A percentile compares a stretch with the other conserved stretches of the same genome.
phyloP scores from a whole-genome alignment of 495 filamentous ascomycete genomes.

The Hamigera avellanea region DNA sequence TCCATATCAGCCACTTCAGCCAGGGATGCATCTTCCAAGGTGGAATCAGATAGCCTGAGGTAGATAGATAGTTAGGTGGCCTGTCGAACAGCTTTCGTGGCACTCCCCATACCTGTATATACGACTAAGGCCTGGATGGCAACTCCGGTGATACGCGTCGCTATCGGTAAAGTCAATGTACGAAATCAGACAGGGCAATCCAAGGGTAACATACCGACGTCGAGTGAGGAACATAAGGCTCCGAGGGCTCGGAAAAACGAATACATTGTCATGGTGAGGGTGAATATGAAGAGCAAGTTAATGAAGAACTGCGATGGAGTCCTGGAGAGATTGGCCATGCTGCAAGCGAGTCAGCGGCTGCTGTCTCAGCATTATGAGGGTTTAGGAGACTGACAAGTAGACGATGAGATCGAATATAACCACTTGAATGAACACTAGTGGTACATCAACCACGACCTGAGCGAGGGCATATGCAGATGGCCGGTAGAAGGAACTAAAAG shows the following conservation, averaged over 20 bases:
- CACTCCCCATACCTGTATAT: slow-evolving; percentile 43
- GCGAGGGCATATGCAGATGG: slow-evolving; percentile 71
- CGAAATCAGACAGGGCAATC: neutral
- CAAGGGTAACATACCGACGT: slow-evolving; percentile 29
- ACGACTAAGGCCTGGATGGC: slow-evolving; percentile 54
- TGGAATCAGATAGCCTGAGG: slow-evolving; percentile 60
- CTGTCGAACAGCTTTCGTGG: neutral
- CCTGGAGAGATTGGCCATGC: slow-evolving; percentile 47
- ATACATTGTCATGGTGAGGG: slow-evolving; percentile 63
- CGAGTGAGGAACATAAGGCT: slow-evolving; percentile 48
- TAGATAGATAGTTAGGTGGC: neutral
- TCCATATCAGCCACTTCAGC: slow-evolving; percentile 67
- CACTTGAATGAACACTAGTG: slow-evolving; percentile 58
- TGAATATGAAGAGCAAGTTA: slow-evolving; percentile 46
- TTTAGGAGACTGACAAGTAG: slow-evolving; percentile 44
- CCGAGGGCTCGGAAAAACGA: slow-evolving; percentile 70
- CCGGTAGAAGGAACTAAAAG: slow-evolving; percentile 57
- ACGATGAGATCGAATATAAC: slow-evolving; percentile 62
- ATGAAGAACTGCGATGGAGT: slow-evolving; percentile 81
- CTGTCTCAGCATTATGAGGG: slow-evolving; percentile 4
- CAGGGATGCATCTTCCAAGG: slow-evolving; percentile 64
- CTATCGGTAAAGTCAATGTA: slow-evolving; percentile 19
- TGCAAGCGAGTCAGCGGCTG: slow-evolving; percentile 15
- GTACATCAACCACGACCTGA: slow-evolving; percentile 64
- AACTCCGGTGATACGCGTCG: slow-evolving; percentile 54